A percentile compares a stretch with the other conserved stretches of the same genome.
These are phyloP conservation scores for Torulaspora indica DNA, from an alignment of 805 yeast genomes.

Conservation along the genomic window DNA sequence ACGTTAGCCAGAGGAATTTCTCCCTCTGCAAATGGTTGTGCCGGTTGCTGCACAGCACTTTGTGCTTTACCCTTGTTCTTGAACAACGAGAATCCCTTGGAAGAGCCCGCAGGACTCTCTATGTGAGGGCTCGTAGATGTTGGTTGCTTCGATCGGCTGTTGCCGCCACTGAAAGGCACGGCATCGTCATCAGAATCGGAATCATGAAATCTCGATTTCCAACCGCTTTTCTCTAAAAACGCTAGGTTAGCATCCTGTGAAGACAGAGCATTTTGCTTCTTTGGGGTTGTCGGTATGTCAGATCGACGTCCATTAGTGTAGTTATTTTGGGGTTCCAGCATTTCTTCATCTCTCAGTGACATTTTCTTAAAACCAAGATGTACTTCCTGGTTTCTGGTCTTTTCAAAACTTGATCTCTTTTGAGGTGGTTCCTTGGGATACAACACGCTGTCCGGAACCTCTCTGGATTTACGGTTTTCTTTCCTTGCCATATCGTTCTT, in stretches of 20 bases:
- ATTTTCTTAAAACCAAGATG: slow-evolving; percentile 38
- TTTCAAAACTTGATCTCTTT: slow-evolving; percentile 56
- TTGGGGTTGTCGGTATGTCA: slow-evolving; percentile 4
- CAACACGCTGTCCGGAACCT: slow-evolving; percentile 16
- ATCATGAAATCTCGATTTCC: slow-evolving; percentile 56
- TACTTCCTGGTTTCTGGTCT: slow-evolving; percentile 35
- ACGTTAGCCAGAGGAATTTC: slow-evolving; percentile 11
- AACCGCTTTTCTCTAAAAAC: slow-evolving; percentile 27
- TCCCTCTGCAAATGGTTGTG: slow-evolving; percentile 10
- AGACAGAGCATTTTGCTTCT: slow-evolving; percentile 12
- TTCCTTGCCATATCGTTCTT: slow-evolving; percentile 8
- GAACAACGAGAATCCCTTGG: slow-evolving; percentile 21
- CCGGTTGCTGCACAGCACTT: slow-evolving; percentile 10
- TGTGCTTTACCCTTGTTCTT: slow-evolving; percentile 15
- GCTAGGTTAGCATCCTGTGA: slow-evolving; percentile 3
- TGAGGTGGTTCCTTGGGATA: slow-evolving; percentile 40
- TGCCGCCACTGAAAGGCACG: slow-evolving; percentile 18
- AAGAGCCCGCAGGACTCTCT: slow-evolving; percentile 2
- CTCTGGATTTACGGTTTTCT: slow-evolving; percentile 12
- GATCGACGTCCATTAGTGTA: slow-evolving; percentile 8
- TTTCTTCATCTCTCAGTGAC: slow-evolving; percentile 34
- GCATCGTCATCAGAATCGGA: slow-evolving; percentile 56
- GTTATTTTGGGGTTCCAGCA: slow-evolving; percentile 12
- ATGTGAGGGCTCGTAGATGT: slow-evolving; percentile 9
- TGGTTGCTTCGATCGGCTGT: slow-evolving; percentile 15